Percentiles rank a stretch among this genome's conserved stretches.
Conservation (phyloP, 305 asterid genomes). For the Lippia alba region DNA sequence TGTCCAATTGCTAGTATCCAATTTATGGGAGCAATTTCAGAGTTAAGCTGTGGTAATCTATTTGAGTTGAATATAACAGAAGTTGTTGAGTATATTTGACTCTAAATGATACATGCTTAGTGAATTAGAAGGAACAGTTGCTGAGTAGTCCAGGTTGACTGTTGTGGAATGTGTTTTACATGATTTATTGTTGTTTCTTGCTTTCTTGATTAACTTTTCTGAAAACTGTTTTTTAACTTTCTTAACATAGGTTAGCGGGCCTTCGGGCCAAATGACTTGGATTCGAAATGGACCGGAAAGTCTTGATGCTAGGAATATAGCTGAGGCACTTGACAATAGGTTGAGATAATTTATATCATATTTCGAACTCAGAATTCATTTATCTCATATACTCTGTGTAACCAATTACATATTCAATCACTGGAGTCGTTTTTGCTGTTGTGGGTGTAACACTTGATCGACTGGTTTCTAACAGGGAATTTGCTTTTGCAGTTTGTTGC, state of each 20-base stretch:
- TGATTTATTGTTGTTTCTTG: constrained; percentile 13
- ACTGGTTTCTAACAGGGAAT: constrained; percentile 34
- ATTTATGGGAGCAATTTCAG: constrained; percentile 1
- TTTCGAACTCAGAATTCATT: constrained; percentile 17
- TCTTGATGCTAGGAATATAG: constrained; percentile 68
- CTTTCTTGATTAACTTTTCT: constrained; percentile 28
- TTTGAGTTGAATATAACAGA: not conserved
- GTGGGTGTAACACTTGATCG: constrained; percentile 26
- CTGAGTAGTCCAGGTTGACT: constrained; percentile 10
- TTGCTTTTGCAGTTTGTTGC: constrained; percentile 65
- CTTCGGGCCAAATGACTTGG: constrained; percentile 96
- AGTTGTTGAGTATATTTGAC: constrained; percentile 11
- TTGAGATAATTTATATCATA: constrained; percentile 35
- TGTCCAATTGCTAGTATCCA: not conserved
- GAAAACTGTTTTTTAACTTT: constrained; percentile 28
- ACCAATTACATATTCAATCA: constrained; percentile 3
- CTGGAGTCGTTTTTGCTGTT: constrained; percentile 17
- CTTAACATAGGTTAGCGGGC: constrained; percentile 78
- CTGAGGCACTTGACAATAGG: constrained; percentile 86
- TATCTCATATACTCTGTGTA: constrained; percentile 6
- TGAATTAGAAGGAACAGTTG: not conserved
- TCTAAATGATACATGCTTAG: constrained; percentile 4
- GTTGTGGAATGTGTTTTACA: constrained; percentile 22
- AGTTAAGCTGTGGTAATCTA: constrained; percentile 1
- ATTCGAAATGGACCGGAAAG: constrained; percentile 86